phyloP scores from a whole-genome alignment of 768 basidiomycete genomes.

The Cyclocybe cylindracea region DNA sequence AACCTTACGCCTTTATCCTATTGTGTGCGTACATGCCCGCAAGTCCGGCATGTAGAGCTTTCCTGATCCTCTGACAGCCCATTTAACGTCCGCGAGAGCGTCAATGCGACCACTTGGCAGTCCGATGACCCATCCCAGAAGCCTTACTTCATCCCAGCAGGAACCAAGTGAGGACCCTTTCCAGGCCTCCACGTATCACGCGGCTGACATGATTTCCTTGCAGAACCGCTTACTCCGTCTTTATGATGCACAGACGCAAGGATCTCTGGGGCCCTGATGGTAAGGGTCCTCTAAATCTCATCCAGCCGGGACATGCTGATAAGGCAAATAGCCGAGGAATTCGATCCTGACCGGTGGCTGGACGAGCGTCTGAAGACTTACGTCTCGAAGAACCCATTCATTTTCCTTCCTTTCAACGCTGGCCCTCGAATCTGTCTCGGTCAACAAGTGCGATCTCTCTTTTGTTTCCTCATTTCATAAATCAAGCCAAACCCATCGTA shows the following conservation, averaged over 20 bases:
- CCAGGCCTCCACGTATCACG: neutral
- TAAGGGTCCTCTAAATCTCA: slow-evolving; percentile 21
- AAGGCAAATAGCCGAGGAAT: slow-evolving; percentile 50
- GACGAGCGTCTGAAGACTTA: slow-evolving; percentile 65
- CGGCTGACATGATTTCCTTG: neutral
- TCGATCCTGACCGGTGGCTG: slow-evolving; percentile 73
- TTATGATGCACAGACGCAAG: slow-evolving; percentile 64
- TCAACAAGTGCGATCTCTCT: slow-evolving; percentile 44
- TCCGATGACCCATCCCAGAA: slow-evolving; percentile 45
- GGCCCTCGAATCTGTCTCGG: slow-evolving; percentile 62
- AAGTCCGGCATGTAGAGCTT: neutral
- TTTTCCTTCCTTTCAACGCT: slow-evolving; percentile 70
- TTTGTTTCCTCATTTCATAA: neutral
- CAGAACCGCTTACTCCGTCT: slow-evolving; percentile 54
- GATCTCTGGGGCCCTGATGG: slow-evolving; percentile 77
- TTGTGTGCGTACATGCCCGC: slow-evolving; percentile 39
- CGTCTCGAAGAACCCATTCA: slow-evolving; percentile 63
- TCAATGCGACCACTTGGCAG: slow-evolving; percentile 49
- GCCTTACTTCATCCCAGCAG: slow-evolving; percentile 55
- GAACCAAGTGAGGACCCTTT: slow-evolving; percentile 40
- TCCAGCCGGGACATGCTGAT: neutral
- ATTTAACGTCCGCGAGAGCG: slow-evolving; percentile 49
- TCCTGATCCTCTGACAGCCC: slow-evolving; percentile 30
- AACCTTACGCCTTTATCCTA: slow-evolving; percentile 56
- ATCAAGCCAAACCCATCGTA: neutral